Evolutionary conservation across 495 filamentous ascomycete genomes (phyloP).

Genomic region (Penicillium simplicissimum): DNA sequence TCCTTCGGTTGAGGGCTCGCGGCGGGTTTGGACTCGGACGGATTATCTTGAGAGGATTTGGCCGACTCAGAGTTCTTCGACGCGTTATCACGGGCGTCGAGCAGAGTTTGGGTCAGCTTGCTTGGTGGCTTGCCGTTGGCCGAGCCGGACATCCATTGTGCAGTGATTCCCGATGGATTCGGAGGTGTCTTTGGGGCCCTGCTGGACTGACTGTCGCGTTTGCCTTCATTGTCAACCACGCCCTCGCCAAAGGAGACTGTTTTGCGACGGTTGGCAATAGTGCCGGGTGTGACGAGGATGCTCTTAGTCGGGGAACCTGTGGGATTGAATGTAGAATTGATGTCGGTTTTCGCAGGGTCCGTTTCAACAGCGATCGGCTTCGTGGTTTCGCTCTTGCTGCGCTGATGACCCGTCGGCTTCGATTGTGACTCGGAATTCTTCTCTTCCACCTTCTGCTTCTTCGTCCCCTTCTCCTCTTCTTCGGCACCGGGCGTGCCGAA

Average conservation of each 20-base stretch:
- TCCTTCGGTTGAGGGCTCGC: constrained; percentile 13
- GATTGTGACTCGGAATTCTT: constrained; percentile 12
- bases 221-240: constrained; percentile 61
- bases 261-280: constrained; percentile 73
- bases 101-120: constrained; percentile 47
- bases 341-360: constrained; percentile 28
- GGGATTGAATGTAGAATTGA: constrained; percentile 35
- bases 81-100: constrained; percentile 46
- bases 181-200: constrained; percentile 36
- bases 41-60: constrained; percentile 14
- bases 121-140: constrained; percentile 49
- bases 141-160: constrained; percentile 60
- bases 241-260: constrained; percentile 85
- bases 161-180: constrained; percentile 59
- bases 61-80: constrained; percentile 27
- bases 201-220: constrained; percentile 36
- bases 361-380: constrained; percentile 25
- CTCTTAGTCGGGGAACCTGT: constrained; percentile 67
- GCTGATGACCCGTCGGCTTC: constrained; percentile 26
- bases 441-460: constrained; percentile 27
- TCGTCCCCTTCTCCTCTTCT: constrained; percentile 35
- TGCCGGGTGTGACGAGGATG: constrained; percentile 90
- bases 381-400: constrained; percentile 23
- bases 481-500: constrained; percentile 78
- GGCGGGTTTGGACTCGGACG: constrained; percentile 17